Evolutionary conservation across 2,329 filamentous ascomycete genomes (phyloP).

Genomic region (Pseudocercospora fijiensis): DNA sequence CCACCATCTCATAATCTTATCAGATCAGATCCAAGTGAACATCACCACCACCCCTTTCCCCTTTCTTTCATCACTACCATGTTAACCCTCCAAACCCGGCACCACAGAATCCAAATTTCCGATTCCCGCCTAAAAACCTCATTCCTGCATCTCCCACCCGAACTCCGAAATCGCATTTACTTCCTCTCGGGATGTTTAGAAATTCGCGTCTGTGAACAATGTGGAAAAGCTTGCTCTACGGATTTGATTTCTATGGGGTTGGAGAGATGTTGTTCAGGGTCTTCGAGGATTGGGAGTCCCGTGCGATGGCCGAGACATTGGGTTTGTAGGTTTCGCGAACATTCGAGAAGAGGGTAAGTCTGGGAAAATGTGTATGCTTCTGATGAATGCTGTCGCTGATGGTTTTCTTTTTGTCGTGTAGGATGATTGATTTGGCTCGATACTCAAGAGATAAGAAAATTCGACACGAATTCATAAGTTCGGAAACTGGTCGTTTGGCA

Average conservation of each 20-base stretch:
- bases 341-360: neutral
- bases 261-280: constrained; percentile 9
- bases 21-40: constrained; percentile 15
- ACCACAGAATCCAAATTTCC: neutral
- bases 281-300: constrained; percentile 9
- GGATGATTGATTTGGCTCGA: constrained; percentile 13
- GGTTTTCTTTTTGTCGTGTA: neutral
- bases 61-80: neutral
- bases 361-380: too few relatives aligned
- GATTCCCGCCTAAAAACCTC: neutral
- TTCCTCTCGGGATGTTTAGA: constrained; percentile 18
- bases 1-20: constrained; percentile 8
- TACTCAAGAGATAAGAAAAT: constrained; percentile 9
- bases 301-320: constrained; percentile 16
- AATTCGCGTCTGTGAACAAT: constrained; percentile 13
- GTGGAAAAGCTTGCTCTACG: constrained; percentile 2
- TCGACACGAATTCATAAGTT: constrained; percentile 14
- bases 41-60: neutral
- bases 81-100: neutral
- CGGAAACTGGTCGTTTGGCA: neutral
- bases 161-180: constrained; percentile 23
- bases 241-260: constrained; percentile 3
- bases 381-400: too few relatives aligned
- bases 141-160: constrained; percentile 20
- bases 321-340: constrained; percentile 5